Evolutionary conservation across 805 yeast species (phyloP), one percentile per base, ranked within the genome.

Genomic region (Ogataea nakhonphanomensis): DNA sequence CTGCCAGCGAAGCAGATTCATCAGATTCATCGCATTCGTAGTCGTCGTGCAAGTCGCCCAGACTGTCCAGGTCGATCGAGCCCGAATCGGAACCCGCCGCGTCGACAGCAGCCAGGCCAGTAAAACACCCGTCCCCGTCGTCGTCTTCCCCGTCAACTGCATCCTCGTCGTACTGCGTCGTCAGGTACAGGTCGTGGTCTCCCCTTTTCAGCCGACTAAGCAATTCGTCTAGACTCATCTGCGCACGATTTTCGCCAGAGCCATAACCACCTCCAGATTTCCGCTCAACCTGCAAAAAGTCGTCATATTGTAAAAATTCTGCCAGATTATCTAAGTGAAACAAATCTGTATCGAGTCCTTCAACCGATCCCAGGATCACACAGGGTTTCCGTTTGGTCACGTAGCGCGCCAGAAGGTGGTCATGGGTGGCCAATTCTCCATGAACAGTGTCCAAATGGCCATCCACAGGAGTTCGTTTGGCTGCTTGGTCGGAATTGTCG

Each of bases 211-310:
- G 50, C 44, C 60, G 65, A 0, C 59, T 54, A 37, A 80, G 57
- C 33, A 84, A 69, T 13, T 78, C 76, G 0, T 53, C 53, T 44
- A 83, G 67, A 2, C 63, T 57, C 76, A 81, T 69, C 39, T 69
- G 68, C 11, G 69, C 57, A 46, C 89, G 64, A 40, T 66, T 64
- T 14, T 67, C 66, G 1, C 88, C 88, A 33, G 80, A 73, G 1
- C 91, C 91, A 61, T 76, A 84, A 2, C 90, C 90, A 34, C 79
- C 79, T 30, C 67, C 59, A 10, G 59, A 57, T 50, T 77, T 76
- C 46, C 70, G 70, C 53, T 84, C 91, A 12, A 83, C 78, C 48
- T 79, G 76, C 26, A 83, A 53, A 8, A 25, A 20, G 5, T 33
- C 50, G 12, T 46, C 50, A 30, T 15, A 47, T 2, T 41, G 30